Base-by-base conservation (phyloP, 2,329 filamentous ascomycete genomes). In the Cladophialophora chaetospira region DNA sequence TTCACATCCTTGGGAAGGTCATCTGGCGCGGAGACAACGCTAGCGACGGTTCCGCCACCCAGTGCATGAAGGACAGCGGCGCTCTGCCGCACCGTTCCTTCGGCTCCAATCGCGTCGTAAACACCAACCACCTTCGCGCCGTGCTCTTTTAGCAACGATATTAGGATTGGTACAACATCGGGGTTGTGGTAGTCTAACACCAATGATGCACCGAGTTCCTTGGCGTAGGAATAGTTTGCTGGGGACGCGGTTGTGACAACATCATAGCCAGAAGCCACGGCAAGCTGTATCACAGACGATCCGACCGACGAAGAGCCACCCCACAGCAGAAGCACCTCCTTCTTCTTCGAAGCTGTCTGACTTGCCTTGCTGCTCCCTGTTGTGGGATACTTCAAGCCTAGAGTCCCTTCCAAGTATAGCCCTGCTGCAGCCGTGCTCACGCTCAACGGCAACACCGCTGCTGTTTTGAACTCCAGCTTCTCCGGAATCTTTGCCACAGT, bases 231-330 rank as follows among this genome's bases (percentile, higher is more conserved):
- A 17, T 57, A 49, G 19, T 57, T 57, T 17, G 17, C 29, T 13
- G 19, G 40, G 0, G 46, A 52, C 3, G 54, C 40, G 9, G 40
- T 43, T 5, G 31, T 49, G 29, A 74, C 62, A 11, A 79, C 75
- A 19, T 71, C 70, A 45, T 74, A 70, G 4, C 76, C 75, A 4
- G 73, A 65, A n/a, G 67, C 68, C 21, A 66, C 66, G 11, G 77
- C 70, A 13, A 73, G 69, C 47, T 79, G 75, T 5, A 77, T 70
- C 1, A 72, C 70, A 13, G 69, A 72, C 25, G 70, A 69, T 2
- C 77, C 76, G 21, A 77, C 73, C 2, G 72, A 74, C 2, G 72
- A 74, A 3, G 72, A 70, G 1, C 71, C 76, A 25, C 77, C 77
- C 73, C 75, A 78, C 15, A 79, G 60, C 25, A 78, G 31, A 4